Base-by-base conservation (phyloP, 192 early-diverging fungal genomes). In the Diversispora eburnea region DNA sequence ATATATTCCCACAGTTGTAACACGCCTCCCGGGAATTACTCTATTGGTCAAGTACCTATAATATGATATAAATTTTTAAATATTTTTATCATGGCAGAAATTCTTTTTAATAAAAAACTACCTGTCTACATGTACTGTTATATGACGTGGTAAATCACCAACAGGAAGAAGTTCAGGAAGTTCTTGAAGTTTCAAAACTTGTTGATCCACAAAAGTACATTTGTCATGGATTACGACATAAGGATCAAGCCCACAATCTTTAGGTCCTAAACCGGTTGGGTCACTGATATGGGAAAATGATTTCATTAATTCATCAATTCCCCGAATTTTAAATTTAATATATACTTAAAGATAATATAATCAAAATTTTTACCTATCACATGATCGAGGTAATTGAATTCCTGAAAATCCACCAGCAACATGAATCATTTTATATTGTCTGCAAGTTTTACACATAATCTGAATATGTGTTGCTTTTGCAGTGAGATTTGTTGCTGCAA, bases 181-280 rank as follows among this genome's bases (percentile, higher is more conserved):
- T 79, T 99, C 98, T 78, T 99, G 98, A 66, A 99, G 86, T 81
- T 99, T 99, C 69, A 99, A 84, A 7, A 90, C 89, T 83, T 99
- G 98, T 78, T 95, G 93, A 84, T 99, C 98, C 39, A 98, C 90
- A 83, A 97, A 99, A 74, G 82, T 87, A 78, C 91, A 96, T 77
- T 95, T 96, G 84, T 99, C 95, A 74, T 97, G 95, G 47, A 95
- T 87, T 60, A 99, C 91, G 41, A 96, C 82, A 78, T 90, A 99
- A 33, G 98, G 95, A 70, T 99, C 98, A 70, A 99, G 67, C 2
- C 88, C 88, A 72, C 91, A 93, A 58, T 89, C 85, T 78, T 80
- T 76, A 65, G 88, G 78, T 15, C 75, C 76, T 2, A 77, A 72
- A 25, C 77, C 86, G 5, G 78, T 70, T n/a, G 67, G 60, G 19